Base-by-base conservation (phyloP, 768 basidiomycete species). In the Lepiota brunneoincarnata region DNA sequence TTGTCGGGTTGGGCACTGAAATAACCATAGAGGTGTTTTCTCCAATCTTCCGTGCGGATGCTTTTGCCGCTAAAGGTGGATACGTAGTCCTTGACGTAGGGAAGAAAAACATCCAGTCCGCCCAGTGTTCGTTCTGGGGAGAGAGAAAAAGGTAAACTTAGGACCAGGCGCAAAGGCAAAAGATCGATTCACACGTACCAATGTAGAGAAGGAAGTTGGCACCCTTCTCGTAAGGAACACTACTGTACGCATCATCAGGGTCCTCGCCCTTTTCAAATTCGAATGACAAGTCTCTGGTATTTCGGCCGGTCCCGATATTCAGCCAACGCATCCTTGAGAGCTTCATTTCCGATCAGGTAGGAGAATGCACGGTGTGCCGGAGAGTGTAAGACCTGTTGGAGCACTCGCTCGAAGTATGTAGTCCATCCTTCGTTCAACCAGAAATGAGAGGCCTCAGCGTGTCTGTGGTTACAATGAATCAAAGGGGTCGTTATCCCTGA, bases 371-470 rank as follows among this genome's bases (percentile, higher is more conserved):
- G 84, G 46, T 86, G 82, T 2, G 84, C 84, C 15, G 89, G 83
- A 0, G 87, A 81, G 64, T 91, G 83, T 2, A 93, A 73, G 41
- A 76, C 71, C 58, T 85, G 77, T 44, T 83, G 83, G 41, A 96
- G 73, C 6, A 96, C 70, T 14, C 93, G 84, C 66, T 98, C 95
- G 26, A 91, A 85, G 64, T 94, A 98, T 0, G 91, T 94, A 28
- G 95, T 97, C 88, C 91, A 95, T 23, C 93, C 89, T 73, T 94
- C 90, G 66, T 93, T 93, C 36, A 93, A 81, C 89, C 90, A 92
- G 71, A 91, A 92, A 68, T 91, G 88, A 0, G 82, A 80, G 0
- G 89, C 83, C 58, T 91, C 70, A 0, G 86, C 85, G 51, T 89
- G 86, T 0, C 86, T 81, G 56, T 3, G n/a, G n/a, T n/a, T n/a